Percentiles rank a stretch among this genome's conserved stretches.
These are phyloP conservation scores for Malus orientalis DNA, from an alignment of 306 rosid species.

Conservation along the genomic window DNA sequence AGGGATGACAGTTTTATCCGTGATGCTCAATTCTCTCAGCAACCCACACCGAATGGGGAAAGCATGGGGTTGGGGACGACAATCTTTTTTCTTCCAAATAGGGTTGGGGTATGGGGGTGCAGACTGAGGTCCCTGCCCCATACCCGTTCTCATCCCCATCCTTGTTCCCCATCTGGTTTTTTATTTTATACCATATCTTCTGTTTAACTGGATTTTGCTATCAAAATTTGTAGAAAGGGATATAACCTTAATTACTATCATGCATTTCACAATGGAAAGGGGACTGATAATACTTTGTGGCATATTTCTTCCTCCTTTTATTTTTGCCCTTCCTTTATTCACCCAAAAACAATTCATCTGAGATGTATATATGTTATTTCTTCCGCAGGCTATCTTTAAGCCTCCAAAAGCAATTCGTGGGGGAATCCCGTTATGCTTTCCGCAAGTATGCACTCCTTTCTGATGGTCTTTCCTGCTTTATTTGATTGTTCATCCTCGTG, in stretches of 20 bases:
- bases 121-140: neutral
- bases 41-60: neutral
- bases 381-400: slow-evolving; percentile 74
- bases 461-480: slow-evolving; percentile 13
- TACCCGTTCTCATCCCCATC: neutral
- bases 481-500: slow-evolving; percentile 16
- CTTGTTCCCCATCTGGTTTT: neutral
- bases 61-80: neutral
- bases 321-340: neutral
- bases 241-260: neutral
- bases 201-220: neutral
- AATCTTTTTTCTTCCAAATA: neutral
- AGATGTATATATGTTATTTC: neutral
- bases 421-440: slow-evolving; percentile 96
- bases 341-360: neutral
- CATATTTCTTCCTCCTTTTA: neutral
- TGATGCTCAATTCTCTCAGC: neutral
- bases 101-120: neutral
- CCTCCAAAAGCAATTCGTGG: slow-evolving; percentile 92
- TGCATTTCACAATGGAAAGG: neutral
- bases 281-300: neutral
- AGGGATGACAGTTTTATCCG: neutral
- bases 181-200: neutral
- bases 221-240: neutral
- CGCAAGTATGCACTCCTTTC: slow-evolving; percentile 61